Conservation (phyloP, 352 stramenopile genomes). For the Globisporangium cystogenes region DNA sequence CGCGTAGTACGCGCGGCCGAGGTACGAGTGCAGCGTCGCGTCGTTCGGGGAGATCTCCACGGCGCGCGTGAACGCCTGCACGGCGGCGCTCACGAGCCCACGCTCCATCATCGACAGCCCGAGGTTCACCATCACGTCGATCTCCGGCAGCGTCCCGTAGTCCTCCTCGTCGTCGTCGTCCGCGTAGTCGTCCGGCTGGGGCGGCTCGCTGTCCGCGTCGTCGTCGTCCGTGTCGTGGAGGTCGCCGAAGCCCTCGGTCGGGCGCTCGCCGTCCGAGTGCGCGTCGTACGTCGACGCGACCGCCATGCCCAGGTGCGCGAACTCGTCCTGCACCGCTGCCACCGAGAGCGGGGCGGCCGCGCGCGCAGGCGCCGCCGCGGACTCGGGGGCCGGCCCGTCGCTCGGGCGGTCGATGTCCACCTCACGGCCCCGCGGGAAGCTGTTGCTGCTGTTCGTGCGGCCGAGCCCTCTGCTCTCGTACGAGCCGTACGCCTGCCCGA, state of each 20-base stretch:
- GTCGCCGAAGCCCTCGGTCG: constrained; percentile 25
- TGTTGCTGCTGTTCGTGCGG: constrained; percentile 24
- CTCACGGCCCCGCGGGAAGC: constrained; percentile 31
- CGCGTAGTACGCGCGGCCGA: constrained; percentile 79
- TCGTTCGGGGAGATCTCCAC: constrained; percentile 77
- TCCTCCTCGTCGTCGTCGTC: constrained; percentile 63
- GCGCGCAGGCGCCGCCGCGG: background rate
- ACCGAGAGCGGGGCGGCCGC: constrained; percentile 15
- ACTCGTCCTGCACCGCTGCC: constrained; percentile 31
- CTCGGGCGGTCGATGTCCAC: constrained; percentile 29
- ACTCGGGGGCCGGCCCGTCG: background rate
- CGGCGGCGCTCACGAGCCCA: constrained; percentile 62
- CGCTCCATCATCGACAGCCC: constrained; percentile 82
- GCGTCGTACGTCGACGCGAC: constrained; percentile 53
- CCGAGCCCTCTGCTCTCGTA: constrained; percentile 24
- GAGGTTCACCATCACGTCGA: constrained; percentile 78
- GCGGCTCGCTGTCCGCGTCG: constrained; percentile 38
- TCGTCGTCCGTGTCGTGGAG: constrained; percentile 44
- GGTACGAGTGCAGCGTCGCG: constrained; percentile 65
- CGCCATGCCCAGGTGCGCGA: constrained; percentile 35
- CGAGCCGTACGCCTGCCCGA: constrained; percentile 33
- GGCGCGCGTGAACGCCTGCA: constrained; percentile 78
- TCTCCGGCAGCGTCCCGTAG: constrained; percentile 63
- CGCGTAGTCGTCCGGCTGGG: constrained; percentile 44
- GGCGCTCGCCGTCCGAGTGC: constrained; percentile 28